Percentiles rank a stretch among this genome's conserved stretches.
These are phyloP conservation scores for Candida awuae DNA, from an alignment of 805 yeast genomes.

Conservation along the genomic window DNA sequence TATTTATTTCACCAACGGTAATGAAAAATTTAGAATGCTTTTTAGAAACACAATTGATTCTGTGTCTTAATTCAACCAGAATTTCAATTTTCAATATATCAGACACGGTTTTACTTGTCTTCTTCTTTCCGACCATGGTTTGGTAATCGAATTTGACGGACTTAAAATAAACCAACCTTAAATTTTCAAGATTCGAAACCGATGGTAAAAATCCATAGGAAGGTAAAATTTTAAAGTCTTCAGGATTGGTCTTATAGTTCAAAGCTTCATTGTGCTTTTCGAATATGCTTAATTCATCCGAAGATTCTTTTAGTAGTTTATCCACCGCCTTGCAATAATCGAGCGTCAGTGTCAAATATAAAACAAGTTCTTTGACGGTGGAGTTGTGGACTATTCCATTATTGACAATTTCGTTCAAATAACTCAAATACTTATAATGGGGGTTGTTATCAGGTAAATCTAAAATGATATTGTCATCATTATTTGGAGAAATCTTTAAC, in stretches of 20 bases:
- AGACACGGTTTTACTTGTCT: conserved; percentile 16
- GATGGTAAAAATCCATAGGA: conserved; percentile 4
- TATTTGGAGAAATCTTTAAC: conserved; percentile 16
- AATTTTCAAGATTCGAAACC: conserved; percentile 14
- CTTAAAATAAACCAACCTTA: conserved; percentile 22
- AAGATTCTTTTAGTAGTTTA: conserved; percentile 12
- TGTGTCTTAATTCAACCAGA: conserved; percentile 21
- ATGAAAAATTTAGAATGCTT: conserved; percentile 19
- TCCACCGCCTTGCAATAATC: conserved; percentile 21
- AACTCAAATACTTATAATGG: conserved; percentile 20
- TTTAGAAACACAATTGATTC: conserved; percentile 14
- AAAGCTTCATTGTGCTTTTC: conserved; percentile 14
- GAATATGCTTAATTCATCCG: conserved; percentile 9
- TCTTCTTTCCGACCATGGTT: conserved; percentile 12
- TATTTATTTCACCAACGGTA: conserved; percentile 14
- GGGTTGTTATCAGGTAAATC: conserved; percentile 26
- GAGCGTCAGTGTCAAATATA: conserved; percentile 25
- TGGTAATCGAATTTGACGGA: conserved; percentile 6
- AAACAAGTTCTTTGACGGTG: conserved; percentile 23
- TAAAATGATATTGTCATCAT: conserved; percentile 18
- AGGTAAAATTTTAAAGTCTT: conserved; percentile 2
- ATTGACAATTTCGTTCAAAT: conserved; percentile 20
- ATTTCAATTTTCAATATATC: conserved; percentile 18
- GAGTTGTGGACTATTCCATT: conserved; percentile 8
- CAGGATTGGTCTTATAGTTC: conserved; percentile 5